A percentile compares a stretch with the other conserved stretches of the same genome.
Conservation (phyloP, 169 alveolate genomes). For the Cryptosporidium ubiquitum region DNA sequence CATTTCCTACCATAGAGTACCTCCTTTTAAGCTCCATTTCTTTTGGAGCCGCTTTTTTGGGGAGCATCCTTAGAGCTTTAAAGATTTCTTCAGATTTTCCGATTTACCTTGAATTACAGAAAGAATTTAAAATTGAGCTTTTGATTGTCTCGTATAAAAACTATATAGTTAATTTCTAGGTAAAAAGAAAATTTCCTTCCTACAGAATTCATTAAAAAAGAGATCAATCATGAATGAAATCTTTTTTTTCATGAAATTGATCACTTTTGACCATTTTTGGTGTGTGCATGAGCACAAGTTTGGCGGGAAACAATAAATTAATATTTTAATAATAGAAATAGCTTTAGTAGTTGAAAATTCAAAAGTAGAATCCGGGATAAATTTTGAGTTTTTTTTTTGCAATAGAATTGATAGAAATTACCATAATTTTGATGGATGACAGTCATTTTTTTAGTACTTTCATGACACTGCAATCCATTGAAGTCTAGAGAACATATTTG, state of each 20-base stretch:
- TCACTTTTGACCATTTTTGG: not conserved
- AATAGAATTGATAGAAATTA: not conserved
- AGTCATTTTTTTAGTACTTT: not conserved
- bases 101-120: not conserved
- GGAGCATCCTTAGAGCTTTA: not conserved
- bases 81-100: not conserved
- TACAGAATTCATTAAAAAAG: not conserved
- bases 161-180: not conserved
- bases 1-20: slow-evolving; percentile 46
- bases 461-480: too few species aligned
- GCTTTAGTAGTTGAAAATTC: not conserved
- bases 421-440: not conserved
- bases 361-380: not conserved
- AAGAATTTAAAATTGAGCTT: not conserved
- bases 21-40: slow-evolving; percentile 46
- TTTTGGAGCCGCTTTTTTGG: not conserved
- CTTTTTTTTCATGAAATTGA: not conserved
- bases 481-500: not conserved
- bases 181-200: not conserved
- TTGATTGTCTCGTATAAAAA: not conserved
- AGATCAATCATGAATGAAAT: not conserved
- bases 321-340: not conserved
- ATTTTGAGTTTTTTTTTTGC: not conserved
- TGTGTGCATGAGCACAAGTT: slow-evolving; percentile 13
- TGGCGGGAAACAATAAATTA: slow-evolving; percentile 3